Conservation (phyloP, 2,329 filamentous ascomycete species). For the Pseudocercospora ulei region DNA sequence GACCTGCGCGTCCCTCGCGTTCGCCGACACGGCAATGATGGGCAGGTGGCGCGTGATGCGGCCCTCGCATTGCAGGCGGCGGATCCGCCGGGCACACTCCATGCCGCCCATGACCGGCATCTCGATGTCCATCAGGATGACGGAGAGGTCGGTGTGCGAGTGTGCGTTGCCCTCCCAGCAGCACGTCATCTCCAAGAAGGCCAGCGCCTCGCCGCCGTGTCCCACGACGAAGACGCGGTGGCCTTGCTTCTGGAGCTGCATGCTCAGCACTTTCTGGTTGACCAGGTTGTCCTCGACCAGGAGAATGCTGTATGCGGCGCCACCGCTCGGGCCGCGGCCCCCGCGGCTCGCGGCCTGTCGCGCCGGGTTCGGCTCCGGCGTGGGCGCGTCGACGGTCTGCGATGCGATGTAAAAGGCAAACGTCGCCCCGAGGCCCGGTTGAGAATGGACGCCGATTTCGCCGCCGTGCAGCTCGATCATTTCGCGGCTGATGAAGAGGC, state of each 20-base stretch:
- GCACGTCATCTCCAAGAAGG: slow-evolving; percentile 29
- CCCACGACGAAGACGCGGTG: slow-evolving; percentile 35
- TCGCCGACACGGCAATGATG: slow-evolving; percentile 68
- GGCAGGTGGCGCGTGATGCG: slow-evolving; percentile 55
- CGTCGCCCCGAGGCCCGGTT: slow-evolving; percentile 50
- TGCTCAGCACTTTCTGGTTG: slow-evolving; percentile 38
- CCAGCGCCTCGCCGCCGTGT: slow-evolving; percentile 35
- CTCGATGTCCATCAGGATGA: slow-evolving; percentile 57
- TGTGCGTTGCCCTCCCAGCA: slow-evolving; percentile 12
- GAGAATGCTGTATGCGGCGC: slow-evolving; percentile 16
- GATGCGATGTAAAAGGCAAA: slow-evolving; percentile 59
- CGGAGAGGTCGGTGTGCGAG: slow-evolving; percentile 1
- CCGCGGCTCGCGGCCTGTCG: neutral
- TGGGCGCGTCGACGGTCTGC: slow-evolving; percentile 29
- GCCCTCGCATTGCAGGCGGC: slow-evolving; percentile 53
- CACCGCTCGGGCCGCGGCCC: neutral
- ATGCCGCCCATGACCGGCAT: slow-evolving; percentile 77
- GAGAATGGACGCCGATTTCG: slow-evolving; percentile 54
- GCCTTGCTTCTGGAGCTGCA: slow-evolving; percentile 35
- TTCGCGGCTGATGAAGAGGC: slow-evolving; percentile 58
- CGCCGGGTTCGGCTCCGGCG: neutral
- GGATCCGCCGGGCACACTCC: slow-evolving; percentile 57
- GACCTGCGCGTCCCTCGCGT: slow-evolving; percentile 63
- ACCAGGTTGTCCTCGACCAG: slow-evolving; percentile 37
- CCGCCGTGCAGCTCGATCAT: slow-evolving; percentile 60